Percentiles rank a stretch among this genome's conserved stretches.
Evolutionary conservation across 2,329 filamentous ascomycete species (phyloP).

Genomic region (Bertia moriformis): DNA sequence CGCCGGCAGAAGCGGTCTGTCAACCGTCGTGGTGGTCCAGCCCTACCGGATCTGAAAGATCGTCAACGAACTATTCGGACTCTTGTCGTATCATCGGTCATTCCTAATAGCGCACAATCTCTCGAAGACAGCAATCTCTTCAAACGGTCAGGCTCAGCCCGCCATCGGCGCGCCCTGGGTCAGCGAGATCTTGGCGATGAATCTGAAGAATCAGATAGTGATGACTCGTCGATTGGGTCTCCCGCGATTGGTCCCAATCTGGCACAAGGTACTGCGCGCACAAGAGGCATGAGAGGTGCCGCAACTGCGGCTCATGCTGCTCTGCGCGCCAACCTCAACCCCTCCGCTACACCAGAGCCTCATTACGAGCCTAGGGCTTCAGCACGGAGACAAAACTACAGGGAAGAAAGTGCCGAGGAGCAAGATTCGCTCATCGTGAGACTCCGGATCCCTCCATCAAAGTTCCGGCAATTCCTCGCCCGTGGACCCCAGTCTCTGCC

Average conservation of each 20-base stretch:
- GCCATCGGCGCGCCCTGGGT: constrained; percentile 42
- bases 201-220: constrained; percentile 83
- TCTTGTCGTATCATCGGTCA: constrained; percentile 77
- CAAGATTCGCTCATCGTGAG: constrained; percentile 58
- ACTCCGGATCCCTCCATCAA: constrained; percentile 59
- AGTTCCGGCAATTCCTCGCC: constrained; percentile 50
- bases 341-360: constrained; percentile 81
- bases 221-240: constrained; percentile 66
- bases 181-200: constrained; percentile 49
- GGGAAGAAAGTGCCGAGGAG: constrained; percentile 69
- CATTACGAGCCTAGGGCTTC: constrained; percentile 63
- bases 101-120: constrained; percentile 69
- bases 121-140: constrained; percentile 78
- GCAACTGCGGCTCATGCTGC: constrained; percentile 75
- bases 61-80: constrained; percentile 85
- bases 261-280: constrained; percentile 62
- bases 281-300: constrained; percentile 76
- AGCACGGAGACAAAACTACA: constrained; percentile 43
- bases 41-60: constrained; percentile 90
- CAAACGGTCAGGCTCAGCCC: constrained; percentile 49
- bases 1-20: constrained; percentile 88
- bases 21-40: constrained; percentile 81
- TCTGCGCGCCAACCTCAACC: constrained; percentile 59
- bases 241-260: constrained; percentile 57
- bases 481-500: constrained; percentile 28